Conservation (phyloP, 2,329 filamentous ascomycete species). For the Aureobasidium mangrovei region DNA sequence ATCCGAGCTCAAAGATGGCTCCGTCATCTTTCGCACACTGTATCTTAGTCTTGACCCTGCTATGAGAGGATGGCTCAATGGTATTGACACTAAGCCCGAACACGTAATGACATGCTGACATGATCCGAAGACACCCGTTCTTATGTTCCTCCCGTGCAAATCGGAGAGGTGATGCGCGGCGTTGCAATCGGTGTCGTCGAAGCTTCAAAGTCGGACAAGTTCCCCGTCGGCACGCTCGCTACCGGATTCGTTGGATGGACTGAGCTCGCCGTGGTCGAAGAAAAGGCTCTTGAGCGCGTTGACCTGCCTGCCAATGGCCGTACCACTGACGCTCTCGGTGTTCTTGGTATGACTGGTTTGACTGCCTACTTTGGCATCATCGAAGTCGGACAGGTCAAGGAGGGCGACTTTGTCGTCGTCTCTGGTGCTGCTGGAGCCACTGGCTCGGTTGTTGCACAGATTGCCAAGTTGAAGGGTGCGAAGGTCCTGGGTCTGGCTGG, state of each 20-base stretch:
- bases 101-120: background rate
- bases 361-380: conserved; percentile 70
- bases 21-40: conserved; percentile 40
- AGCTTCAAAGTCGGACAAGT: conserved; percentile 25
- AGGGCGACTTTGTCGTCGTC: conserved; percentile 67
- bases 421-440: conserved; percentile 72
- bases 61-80: conserved; percentile 41
- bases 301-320: conserved; percentile 17
- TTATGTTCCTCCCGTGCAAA: conserved; percentile 38
- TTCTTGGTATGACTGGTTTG: conserved; percentile 54
- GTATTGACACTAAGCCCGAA: background rate
- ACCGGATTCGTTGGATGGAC: conserved; percentile 30
- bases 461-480: conserved; percentile 63
- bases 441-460: conserved; percentile 67
- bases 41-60: conserved; percentile 47
- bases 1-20: conserved; percentile 23
- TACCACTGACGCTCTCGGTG: conserved; percentile 23
- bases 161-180: conserved; percentile 34
- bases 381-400: conserved; percentile 57
- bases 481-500: conserved; percentile 59
- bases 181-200: conserved; percentile 31
- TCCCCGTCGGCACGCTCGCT: conserved; percentile 30
- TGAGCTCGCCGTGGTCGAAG: conserved; percentile 32
- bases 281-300: conserved; percentile 13
- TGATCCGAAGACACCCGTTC: conserved; percentile 27